phyloP scores from a whole-genome alignment of 2,329 filamentous ascomycete genomes.

The Pseudogymnoascus sp. region DNA sequence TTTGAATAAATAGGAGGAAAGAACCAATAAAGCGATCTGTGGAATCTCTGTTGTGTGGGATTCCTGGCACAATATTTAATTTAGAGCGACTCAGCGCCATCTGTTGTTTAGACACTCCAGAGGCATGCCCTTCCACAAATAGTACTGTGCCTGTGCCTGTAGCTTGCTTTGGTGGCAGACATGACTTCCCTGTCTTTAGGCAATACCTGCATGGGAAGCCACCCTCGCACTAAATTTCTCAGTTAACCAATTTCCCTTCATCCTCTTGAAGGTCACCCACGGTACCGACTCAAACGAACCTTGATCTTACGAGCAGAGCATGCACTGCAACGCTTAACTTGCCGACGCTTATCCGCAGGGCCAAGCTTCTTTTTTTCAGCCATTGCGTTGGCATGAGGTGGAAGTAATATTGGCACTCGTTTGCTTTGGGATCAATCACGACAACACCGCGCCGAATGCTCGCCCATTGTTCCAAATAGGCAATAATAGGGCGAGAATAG shows the following conservation, averaged over 20 bases:
- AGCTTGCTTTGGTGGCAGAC: conserved; percentile 12
- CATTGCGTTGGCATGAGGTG: neutral
- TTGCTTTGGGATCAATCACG: neutral
- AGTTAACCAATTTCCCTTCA: conserved; percentile 6
- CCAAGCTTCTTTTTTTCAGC: conserved; percentile 9
- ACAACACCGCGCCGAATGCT: neutral
- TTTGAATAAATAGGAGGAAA: conserved; percentile 18
- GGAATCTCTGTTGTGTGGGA: neutral
- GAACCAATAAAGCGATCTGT: conserved; percentile 9
- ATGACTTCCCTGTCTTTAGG: conserved; percentile 15
- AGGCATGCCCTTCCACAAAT: neutral
- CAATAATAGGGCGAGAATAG: neutral
- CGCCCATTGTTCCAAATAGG: neutral
- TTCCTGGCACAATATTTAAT: neutral
- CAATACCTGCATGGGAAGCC: conserved; percentile 18
- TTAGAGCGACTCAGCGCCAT: neutral
- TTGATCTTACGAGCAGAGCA: conserved; percentile 18
- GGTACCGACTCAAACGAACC: conserved; percentile 9
- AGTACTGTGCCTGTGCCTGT: neutral
- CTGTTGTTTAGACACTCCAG: neutral
- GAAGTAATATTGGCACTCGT: neutral
- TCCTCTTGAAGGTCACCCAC: neutral
- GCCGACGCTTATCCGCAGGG: conserved; percentile 15
- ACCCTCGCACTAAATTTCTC: conserved; percentile 17
- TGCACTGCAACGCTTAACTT: conserved; percentile 16